phyloP scores from a whole-genome alignment of 495 filamentous ascomycete species.

The Penicillium arizonense region DNA sequence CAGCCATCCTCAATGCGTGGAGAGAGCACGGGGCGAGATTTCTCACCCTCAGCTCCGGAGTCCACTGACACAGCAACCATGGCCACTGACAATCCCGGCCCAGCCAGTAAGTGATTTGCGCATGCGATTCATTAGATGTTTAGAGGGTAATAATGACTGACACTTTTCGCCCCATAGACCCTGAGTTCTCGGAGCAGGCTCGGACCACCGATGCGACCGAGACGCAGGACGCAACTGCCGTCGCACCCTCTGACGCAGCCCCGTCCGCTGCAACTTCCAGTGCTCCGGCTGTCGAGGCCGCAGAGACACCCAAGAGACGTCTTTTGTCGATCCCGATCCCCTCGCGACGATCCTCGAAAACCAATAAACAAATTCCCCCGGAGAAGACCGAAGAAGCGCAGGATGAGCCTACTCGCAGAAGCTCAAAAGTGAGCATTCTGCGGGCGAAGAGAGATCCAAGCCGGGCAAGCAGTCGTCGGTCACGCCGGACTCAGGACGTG shows the following conservation, averaged over 20 bases:
- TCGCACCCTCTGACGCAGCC: conserved; percentile 23
- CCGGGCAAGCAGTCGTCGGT: conserved; percentile 60
- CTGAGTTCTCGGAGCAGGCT: conserved; percentile 26
- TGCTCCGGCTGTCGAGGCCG: conserved; percentile 16
- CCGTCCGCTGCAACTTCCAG: conserved; percentile 11
- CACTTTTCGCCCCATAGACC: conserved; percentile 20
- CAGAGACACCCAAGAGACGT: conserved; percentile 50
- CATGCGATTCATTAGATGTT: neutral
- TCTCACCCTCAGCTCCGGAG: conserved; percentile 31
- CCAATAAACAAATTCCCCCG: conserved; percentile 57
- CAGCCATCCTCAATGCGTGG: conserved; percentile 36
- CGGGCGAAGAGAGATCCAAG: conserved; percentile 67
- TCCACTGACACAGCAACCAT: conserved; percentile 37
- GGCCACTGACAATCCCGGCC: conserved; percentile 26
- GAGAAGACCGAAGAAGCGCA: conserved; percentile 64
- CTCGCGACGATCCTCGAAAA: conserved; percentile 67
- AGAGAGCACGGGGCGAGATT: conserved; percentile 36
- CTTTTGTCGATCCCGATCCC: conserved; percentile 59
- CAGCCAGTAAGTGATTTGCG: conserved; percentile 17
- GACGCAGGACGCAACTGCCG: conserved; percentile 21
- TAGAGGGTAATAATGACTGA: conserved; percentile 9
- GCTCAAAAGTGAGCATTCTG: conserved; percentile 69
- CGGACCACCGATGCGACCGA: conserved; percentile 26
- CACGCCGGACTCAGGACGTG: conserved; percentile 45
- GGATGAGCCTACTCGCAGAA: conserved; percentile 60